Conservation (phyloP, 495 filamentous ascomycete species). For the Astrothelium macrocarpum region DNA sequence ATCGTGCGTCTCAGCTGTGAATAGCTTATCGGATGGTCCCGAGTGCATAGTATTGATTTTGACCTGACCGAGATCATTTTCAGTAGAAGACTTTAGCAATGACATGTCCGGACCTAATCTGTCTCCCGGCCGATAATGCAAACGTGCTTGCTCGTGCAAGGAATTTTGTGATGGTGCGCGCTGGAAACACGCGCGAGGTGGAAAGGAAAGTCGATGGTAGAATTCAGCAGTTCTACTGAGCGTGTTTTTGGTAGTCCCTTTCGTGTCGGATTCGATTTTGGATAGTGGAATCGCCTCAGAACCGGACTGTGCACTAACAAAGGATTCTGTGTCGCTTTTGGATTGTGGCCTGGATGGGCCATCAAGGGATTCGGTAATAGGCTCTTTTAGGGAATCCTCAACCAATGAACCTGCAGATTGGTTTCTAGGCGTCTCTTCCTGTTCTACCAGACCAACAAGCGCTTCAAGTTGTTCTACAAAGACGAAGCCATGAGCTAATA, state of each 20-base stretch:
- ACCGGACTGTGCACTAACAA: neutral
- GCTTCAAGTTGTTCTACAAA: conserved; percentile 5
- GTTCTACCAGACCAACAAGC: neutral
- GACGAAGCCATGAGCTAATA: neutral
- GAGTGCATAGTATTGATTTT: neutral
- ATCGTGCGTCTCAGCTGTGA: neutral
- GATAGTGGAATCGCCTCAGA: neutral
- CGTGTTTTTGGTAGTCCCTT: neutral
- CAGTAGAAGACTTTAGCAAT: neutral
- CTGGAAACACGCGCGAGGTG: neutral
- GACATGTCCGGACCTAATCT: neutral
- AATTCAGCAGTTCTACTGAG: neutral
- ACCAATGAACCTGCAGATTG: neutral
- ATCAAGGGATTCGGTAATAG: neutral
- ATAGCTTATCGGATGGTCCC: no score
- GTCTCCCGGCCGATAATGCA: neutral
- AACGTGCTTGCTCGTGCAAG: neutral
- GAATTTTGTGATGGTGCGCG: neutral
- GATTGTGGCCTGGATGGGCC: neutral
- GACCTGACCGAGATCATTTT: neutral
- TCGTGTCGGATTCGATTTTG: neutral
- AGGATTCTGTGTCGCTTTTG: neutral
- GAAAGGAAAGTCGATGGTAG: conserved; percentile 8
- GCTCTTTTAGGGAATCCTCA: neutral
- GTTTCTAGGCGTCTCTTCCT: conserved; percentile 4